These are phyloP conservation scores for Tuber borchii DNA, from an alignment of 495 filamentous ascomycete genomes.

Conservation along the genomic window DNA sequence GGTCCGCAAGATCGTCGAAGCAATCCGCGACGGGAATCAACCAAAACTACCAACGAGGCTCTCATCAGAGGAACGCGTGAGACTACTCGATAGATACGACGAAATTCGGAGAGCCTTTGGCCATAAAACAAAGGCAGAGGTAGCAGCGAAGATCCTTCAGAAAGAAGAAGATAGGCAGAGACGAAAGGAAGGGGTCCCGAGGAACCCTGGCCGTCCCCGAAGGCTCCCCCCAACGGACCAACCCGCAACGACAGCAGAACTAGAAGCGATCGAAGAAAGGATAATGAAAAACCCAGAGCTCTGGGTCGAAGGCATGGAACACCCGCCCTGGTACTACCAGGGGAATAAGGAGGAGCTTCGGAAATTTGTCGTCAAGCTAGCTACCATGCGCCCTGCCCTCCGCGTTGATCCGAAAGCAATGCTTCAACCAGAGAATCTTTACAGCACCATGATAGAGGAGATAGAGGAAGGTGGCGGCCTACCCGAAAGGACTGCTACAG, in stretches of 20 bases:
- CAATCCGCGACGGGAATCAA: neutral
- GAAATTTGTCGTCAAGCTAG: neutral
- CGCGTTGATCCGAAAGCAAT: neutral
- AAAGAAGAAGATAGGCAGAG: neutral
- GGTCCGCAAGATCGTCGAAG: neutral
- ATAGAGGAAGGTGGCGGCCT: no score
- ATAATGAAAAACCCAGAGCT: neutral
- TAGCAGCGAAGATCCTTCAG: neutral
- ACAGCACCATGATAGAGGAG: neutral
- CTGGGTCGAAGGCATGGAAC: constrained; percentile 20
- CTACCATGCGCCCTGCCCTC: neutral
- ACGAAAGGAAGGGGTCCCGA: neutral
- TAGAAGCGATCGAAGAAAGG: neutral
- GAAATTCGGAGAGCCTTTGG: neutral
- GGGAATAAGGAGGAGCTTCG: neutral
- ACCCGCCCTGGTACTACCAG: constrained; percentile 23
- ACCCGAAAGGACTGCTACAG: no score
- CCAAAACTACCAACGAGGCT: neutral
- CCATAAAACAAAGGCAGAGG: neutral
- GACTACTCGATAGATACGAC: neutral
- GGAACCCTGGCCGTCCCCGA: neutral
- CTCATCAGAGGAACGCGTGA: neutral
- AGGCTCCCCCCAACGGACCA: neutral
- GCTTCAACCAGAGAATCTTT: neutral
- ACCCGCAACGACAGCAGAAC: neutral